Base-by-base conservation (phyloP, 805 yeast genomes). In the Candida patagonica region DNA sequence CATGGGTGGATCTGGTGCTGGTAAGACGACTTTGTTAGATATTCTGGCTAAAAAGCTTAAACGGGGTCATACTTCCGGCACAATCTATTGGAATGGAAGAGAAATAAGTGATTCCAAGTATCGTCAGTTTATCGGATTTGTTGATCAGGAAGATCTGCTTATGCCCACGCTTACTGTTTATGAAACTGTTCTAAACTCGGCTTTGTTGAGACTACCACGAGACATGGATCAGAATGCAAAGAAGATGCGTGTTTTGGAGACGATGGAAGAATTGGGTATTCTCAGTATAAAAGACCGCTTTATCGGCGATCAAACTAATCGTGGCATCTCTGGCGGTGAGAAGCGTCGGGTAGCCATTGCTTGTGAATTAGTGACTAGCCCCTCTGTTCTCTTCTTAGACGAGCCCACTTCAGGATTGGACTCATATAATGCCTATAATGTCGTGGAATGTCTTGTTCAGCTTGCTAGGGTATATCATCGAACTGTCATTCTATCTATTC, bases 1-100 rank as follows among this genome's bases (percentile, higher is more conserved):
- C 30, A 85, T 92, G 95, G 98, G 98, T 32, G 96, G 96, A 1
- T 88, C 96, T 0, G 98, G 98, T 37, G 97, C 98, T 10, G 98
- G 98, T 38, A 92, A 92, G 57, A 89, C 98, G 1, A 89, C 98
- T 0, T 63, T 92, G 31, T 65, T 92, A 38, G 98, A 92, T 55
- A 87, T 92, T 43, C 65, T 92, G 41, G 97, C 97, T 0, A 82
- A 80, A 35, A 92, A 89, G 56, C 74, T 78, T 55, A 92, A 89
- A 55, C 70, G 78, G 25, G 98, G 98, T 2, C 46, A 48, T 1
- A 70, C 76, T 7, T 50, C 65, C 1, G 96, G 96, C n/a, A 55
- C 64, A 1, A 73, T 89, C 9, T 74, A 68, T 49, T 74, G 87
- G 17, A 92, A 92, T 58, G 97, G 97, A 38, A 46, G 39, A 47